Evolutionary conservation across 108 stramenopile genomes (phyloP).

Genomic region (Schizochytrium sp.): DNA sequence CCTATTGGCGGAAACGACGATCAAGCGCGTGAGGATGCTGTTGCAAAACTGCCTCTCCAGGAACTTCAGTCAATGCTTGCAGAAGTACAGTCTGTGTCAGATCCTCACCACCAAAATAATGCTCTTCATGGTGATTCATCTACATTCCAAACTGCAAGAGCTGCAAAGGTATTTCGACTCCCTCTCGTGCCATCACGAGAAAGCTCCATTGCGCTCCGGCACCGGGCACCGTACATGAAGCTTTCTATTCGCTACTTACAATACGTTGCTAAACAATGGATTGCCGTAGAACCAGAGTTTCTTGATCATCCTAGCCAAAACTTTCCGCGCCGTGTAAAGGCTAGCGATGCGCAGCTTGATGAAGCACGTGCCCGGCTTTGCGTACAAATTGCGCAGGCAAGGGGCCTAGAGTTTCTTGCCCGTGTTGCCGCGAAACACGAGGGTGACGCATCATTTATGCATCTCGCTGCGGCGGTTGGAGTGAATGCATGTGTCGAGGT

Average conservation of each 20-base stretch:
- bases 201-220: neutral
- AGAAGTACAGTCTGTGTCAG: neutral
- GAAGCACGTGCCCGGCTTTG: constrained; percentile 15
- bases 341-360: neutral
- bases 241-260: neutral
- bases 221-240: neutral
- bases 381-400: neutral
- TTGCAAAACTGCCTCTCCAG: neutral
- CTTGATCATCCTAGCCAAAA: neutral
- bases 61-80: neutral
- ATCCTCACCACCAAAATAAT: neutral
- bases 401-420: neutral
- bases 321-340: neutral
- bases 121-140: neutral
- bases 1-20: neutral
- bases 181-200: neutral
- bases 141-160: neutral
- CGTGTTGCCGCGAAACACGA: constrained; percentile 29
- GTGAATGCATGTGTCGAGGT: constrained; percentile 18
- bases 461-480: constrained; percentile 43
- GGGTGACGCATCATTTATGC: neutral
- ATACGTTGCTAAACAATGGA: neutral
- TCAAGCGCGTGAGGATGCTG: neutral
- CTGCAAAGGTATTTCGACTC: neutral
- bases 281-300: neutral